Evolutionary conservation across 2,329 filamentous ascomycete species (phyloP).

Genomic region (Gaeumannomyces tritici): DNA sequence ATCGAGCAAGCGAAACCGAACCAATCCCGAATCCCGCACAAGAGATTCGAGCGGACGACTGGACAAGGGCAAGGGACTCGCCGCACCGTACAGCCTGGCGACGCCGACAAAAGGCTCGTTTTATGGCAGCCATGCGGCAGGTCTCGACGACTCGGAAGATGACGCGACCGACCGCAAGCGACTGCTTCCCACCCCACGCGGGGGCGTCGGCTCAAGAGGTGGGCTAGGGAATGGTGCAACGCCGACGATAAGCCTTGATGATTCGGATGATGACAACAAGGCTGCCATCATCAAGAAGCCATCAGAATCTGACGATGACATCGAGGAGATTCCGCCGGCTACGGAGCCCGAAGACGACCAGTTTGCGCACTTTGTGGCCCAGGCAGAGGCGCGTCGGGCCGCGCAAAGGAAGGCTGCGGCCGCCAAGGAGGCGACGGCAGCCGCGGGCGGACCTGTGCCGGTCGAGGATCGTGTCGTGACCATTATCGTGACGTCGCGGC

Average conservation of each 20-base stretch:
- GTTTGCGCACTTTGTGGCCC: background rate
- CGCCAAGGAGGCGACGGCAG: conserved; percentile 8
- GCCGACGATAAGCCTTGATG: conserved; percentile 3
- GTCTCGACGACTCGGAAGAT: background rate
- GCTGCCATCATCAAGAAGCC: background rate
- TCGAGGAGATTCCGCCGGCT: background rate
- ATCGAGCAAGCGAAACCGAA: background rate
- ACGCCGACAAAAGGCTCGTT: background rate
- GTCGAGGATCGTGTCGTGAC: conserved; percentile 1
- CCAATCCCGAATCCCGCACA: background rate
- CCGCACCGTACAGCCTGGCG: background rate
- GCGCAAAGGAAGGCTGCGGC: background rate
- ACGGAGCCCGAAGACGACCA: conserved; percentile 1
- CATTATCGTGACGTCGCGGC: conserved; percentile 57
- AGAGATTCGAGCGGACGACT: background rate
- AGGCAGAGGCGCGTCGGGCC: background rate
- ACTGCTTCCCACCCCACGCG: background rate
- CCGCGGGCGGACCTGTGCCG: conserved; percentile 5
- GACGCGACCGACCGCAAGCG: background rate
- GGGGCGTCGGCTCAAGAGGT: too few species aligned
- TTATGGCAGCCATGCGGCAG: background rate
- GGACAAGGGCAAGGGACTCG: conserved; percentile 4
- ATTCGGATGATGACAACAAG: conserved; percentile 6
- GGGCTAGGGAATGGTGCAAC: background rate
- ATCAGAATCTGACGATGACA: background rate